Evolutionary conservation across 495 filamentous ascomycete genomes (phyloP), one percentile per base, ranked within the genome.

Genomic region (Margaritispora aquatica): DNA sequence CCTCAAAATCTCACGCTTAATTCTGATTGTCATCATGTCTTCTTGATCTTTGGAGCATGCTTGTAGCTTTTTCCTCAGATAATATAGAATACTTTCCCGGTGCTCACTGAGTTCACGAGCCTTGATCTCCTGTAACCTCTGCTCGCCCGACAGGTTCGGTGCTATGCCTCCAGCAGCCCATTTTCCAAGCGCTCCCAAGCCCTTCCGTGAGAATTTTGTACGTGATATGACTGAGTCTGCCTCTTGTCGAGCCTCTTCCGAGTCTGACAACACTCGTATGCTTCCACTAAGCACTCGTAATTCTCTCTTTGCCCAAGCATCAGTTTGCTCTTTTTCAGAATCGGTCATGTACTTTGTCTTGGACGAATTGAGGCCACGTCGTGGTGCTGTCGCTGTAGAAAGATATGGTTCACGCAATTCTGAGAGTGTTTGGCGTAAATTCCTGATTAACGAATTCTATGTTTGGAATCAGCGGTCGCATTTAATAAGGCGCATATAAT

Each of bases 401-500:
- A 98, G 91, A 77, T 97, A 98, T 65, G 91, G 80, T 61, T 90
- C 89, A 55, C 95, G 89, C 60, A 96, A 89, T 51, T 82, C 82
- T 68, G 83, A 83, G 41, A 98, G 88, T 58, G 96, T 89, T 62
- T 71, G 69, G 59, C 86, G 81, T 47, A 98, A 84, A 50, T 84
- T 88, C 54, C 79, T 62, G 53, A 97, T 90, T 73, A 94, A 91
- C 10, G 88, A 80, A 70, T 95, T 94, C 94, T 97, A 66, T 21
- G 36, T 17, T 41, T 10, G 19, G 15, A n/a, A n/a, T 61, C n/a
- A 51, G 51, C 31, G 57, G 51, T 0, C n/a, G 22, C 5, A 27
- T 21, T 8, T 21, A 17, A 8, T 23, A 54, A 8, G 17, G 19
- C 19, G n/a, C n/a, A 26, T 22, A 2, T 1, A 20, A 55, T 53